Percentiles rank a stretch among this genome's conserved stretches.
phyloP scores from a whole-genome alignment of 225 moss, liverwort and hornwort species.

The Sphagnum tenellum region DNA sequence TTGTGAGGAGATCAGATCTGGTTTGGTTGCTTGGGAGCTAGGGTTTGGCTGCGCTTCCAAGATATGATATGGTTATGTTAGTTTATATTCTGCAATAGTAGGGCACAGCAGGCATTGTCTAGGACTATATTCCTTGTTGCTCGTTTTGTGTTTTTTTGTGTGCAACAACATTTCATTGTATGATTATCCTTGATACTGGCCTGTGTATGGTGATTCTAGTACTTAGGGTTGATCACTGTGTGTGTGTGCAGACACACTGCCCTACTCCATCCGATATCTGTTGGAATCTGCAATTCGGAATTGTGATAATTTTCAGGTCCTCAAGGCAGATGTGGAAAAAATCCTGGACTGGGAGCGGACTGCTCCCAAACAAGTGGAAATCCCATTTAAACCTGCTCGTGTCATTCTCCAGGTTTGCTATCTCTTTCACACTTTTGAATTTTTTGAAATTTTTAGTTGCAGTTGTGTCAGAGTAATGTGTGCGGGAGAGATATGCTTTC shows the following conservation, averaged over 20 bases:
- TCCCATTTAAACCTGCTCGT: constrained; percentile 89
- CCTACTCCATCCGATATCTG: constrained; percentile 73
- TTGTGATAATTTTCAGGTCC: constrained; percentile 74
- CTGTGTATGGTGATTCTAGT: not conserved
- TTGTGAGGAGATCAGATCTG: not conserved
- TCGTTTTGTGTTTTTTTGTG: not conserved
- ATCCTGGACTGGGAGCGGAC: constrained; percentile 90
- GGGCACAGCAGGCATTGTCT: no score
- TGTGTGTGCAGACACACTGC: constrained; percentile 49
- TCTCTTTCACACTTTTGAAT: not conserved
- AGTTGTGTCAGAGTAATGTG: not conserved
- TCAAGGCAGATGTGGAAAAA: constrained; percentile 68
- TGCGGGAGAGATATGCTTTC: not conserved
- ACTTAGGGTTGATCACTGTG: no score
- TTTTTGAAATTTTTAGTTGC: not conserved
- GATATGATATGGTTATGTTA: not conserved
- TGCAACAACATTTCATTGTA: not conserved
- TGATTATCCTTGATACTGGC: not conserved
- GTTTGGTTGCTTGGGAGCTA: not conserved
- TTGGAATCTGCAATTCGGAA: constrained; percentile 81
- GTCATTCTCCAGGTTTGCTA: constrained; percentile 68
- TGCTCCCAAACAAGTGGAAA: constrained; percentile 78
- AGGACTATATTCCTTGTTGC: no score
- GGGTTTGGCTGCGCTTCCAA: not conserved
- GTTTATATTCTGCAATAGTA: not conserved